Evolutionary conservation across 108 stramenopile species (phyloP).

Genomic region (Fistulifera pelliculosa): DNA sequence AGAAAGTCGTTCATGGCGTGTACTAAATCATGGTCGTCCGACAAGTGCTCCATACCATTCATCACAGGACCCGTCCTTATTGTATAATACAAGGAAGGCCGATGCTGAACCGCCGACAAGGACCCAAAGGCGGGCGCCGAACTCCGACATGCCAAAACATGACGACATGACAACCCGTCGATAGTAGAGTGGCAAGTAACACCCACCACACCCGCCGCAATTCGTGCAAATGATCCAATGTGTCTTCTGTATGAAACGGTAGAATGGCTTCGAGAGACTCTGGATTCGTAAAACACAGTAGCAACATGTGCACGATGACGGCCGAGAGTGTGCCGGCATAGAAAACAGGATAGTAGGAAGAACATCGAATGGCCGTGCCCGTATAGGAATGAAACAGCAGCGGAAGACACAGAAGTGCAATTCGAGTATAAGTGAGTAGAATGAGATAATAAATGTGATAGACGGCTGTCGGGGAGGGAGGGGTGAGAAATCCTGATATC

Average conservation of each 20-base stretch:
- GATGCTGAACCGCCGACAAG: no score
- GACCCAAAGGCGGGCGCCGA: constrained; percentile 25
- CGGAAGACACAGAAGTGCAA: constrained; percentile 51
- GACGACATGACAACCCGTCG: constrained; percentile 55
- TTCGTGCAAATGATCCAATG: constrained; percentile 17
- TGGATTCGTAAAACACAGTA: constrained; percentile 48
- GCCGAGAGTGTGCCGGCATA: constrained; percentile 37
- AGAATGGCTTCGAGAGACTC: constrained; percentile 23
- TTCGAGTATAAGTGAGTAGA: constrained; percentile 37
- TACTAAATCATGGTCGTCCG: constrained; percentile 1
- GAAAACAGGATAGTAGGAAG: constrained; percentile 40
- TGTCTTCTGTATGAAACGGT: neutral
- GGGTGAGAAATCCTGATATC: no score
- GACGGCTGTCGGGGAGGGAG: neutral
- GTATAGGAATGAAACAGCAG: constrained; percentile 65
- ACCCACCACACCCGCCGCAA: constrained; percentile 43
- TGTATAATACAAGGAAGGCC: no score
- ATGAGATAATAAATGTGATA: constrained; percentile 35
- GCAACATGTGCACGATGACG: constrained; percentile 50
- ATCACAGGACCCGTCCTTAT: no score
- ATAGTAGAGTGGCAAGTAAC: constrained; percentile 37
- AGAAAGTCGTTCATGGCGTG: constrained; percentile 24
- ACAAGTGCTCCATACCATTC: neutral
- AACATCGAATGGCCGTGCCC: constrained; percentile 58
- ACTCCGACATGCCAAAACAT: constrained; percentile 70